A percentile compares a stretch with the other conserved stretches of the same genome.
These are phyloP conservation scores for Pyrenochaeta sp. DNA, from an alignment of 2,329 filamentous ascomycete genomes.

Conservation along the genomic window DNA sequence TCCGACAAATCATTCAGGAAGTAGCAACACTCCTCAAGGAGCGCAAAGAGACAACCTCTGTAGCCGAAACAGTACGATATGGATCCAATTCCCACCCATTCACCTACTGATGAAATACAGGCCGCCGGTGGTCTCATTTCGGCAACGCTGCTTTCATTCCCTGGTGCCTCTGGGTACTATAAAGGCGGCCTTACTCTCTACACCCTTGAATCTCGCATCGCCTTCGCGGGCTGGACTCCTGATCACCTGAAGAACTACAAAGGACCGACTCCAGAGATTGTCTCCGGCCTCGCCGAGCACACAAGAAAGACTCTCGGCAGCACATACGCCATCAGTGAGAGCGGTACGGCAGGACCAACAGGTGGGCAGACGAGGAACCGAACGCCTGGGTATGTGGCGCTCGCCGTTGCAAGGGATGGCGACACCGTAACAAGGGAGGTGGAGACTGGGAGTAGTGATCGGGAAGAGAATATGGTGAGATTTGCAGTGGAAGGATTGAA, in stretches of 20 bases:
- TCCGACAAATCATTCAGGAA: constrained; percentile 58
- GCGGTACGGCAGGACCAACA: constrained; percentile 71
- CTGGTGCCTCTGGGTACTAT: constrained; percentile 67
- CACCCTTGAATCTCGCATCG: constrained; percentile 65
- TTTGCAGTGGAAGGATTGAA: constrained; percentile 68
- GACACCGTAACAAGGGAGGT: constrained; percentile 64
- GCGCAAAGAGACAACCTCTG: constrained; percentile 65
- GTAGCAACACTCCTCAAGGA: constrained; percentile 63
- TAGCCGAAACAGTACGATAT: constrained; percentile 65
- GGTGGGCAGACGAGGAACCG: constrained; percentile 64
- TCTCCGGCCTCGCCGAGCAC: constrained; percentile 64
- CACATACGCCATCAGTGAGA: constrained; percentile 68
- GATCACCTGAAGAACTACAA: constrained; percentile 61
- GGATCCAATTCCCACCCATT: constrained; percentile 3
- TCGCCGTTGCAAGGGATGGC: constrained; percentile 65
- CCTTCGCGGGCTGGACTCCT: constrained; percentile 69
- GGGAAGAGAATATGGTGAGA: constrained; percentile 69
- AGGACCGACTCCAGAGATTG: constrained; percentile 68
- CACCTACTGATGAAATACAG: constrained; percentile 35
- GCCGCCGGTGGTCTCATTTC: constrained; percentile 71
- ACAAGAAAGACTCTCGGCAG: constrained; percentile 63
- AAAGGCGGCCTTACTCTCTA: constrained; percentile 70
- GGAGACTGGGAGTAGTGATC: constrained; percentile 63
- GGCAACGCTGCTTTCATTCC: constrained; percentile 64
- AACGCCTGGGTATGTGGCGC: constrained; percentile 69